Conservation (phyloP, 2,329 filamentous ascomycete species). For the Fusarium redolens region DNA sequence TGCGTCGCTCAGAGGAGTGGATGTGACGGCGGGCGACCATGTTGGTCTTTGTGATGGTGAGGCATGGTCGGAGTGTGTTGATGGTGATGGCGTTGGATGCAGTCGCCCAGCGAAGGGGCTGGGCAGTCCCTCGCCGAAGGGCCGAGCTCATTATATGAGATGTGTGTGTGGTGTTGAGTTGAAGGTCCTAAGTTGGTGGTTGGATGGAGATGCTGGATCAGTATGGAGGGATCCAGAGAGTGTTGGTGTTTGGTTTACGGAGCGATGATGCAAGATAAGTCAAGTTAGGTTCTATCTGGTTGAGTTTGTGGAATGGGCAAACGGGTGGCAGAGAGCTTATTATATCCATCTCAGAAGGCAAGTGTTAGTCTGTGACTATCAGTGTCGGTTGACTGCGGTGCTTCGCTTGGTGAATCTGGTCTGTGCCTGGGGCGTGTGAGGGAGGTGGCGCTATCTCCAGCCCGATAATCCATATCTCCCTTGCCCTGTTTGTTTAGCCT, state of each 20-base stretch:
- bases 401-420: slow-evolving; percentile 9
- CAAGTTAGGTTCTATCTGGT: slow-evolving; percentile 24
- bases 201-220: slow-evolving; percentile 21
- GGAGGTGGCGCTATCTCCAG: slow-evolving; percentile 40
- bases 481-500: neutral
- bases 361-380: neutral
- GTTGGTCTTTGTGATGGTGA: slow-evolving; percentile 31
- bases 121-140: slow-evolving; percentile 43
- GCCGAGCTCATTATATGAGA: slow-evolving; percentile 42
- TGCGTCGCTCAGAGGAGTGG: slow-evolving; percentile 53
- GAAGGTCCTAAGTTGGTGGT: slow-evolving; percentile 12
- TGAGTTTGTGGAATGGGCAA: slow-evolving; percentile 2
- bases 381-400: slow-evolving; percentile 29
- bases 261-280: slow-evolving; percentile 36
- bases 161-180: slow-evolving; percentile 19
- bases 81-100: slow-evolving; percentile 32
- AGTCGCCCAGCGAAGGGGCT: slow-evolving; percentile 42
- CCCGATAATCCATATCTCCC: slow-evolving; percentile 2
- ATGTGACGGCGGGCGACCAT: slow-evolving; percentile 45
- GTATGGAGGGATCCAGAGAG: slow-evolving; percentile 32
- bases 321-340: slow-evolving; percentile 36
- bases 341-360: slow-evolving; percentile 18
- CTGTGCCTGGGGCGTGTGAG: slow-evolving; percentile 25
- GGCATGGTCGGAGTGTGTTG: slow-evolving; percentile 36
- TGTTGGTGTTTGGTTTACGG: slow-evolving; percentile 26